phyloP scores from a whole-genome alignment of 1,139 yeast species.

The Tardiomyces blankii region DNA sequence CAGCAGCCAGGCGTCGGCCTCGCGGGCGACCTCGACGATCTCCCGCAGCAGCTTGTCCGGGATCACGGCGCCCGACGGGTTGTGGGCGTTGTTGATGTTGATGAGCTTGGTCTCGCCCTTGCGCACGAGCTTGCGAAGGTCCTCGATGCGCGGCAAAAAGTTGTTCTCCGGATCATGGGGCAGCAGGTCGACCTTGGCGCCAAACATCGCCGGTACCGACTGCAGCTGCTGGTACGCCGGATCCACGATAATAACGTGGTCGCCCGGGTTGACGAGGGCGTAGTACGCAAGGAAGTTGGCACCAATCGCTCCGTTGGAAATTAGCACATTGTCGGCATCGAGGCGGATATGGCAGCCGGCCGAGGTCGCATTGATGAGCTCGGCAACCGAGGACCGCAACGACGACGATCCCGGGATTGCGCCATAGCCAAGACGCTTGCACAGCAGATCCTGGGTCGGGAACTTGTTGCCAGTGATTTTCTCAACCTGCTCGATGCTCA shows the following conservation, averaged over 20 bases:
- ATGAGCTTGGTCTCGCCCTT: constrained; percentile 34
- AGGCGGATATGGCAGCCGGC: constrained; percentile 1
- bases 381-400: constrained; percentile 29
- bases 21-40: constrained; percentile 33
- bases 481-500: constrained; percentile 33
- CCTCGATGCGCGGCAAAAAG: constrained; percentile 28
- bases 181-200: constrained; percentile 33
- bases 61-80: constrained; percentile 44
- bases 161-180: constrained; percentile 28
- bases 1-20: constrained; percentile 29
- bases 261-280: constrained; percentile 36
- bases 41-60: constrained; percentile 25
- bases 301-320: constrained; percentile 51
- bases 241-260: constrained; percentile 39
- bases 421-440: constrained; percentile 35
- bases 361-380: constrained; percentile 27
- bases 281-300: constrained; percentile 42
- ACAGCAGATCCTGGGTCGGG: constrained; percentile 13
- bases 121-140: constrained; percentile 23
- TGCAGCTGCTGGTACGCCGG: constrained; percentile 45
- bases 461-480: constrained; percentile 22
- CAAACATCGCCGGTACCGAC: constrained; percentile 41
- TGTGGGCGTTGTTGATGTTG: constrained; percentile 43
- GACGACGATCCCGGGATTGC: constrained; percentile 37
- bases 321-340: constrained; percentile 29